Percentiles rank a stretch among this genome's conserved stretches.
These are phyloP conservation scores for Aurifilum marmelostoma DNA, from an alignment of 2,329 filamentous ascomycete genomes.

Conservation along the genomic window DNA sequence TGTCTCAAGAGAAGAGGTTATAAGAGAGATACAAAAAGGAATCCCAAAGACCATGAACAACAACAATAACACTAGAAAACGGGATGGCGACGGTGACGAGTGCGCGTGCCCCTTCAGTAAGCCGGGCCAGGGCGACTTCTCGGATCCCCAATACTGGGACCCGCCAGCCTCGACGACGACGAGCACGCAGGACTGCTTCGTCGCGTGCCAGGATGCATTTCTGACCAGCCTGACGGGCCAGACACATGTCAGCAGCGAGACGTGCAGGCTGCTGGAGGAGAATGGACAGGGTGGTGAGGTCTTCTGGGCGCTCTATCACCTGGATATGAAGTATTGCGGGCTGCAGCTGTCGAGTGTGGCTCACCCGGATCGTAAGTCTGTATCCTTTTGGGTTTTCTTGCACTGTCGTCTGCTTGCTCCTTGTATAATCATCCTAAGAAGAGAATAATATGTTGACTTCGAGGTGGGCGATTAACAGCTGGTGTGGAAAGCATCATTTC, in stretches of 20 bases:
- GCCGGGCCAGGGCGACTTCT: slow-evolving; percentile 9
- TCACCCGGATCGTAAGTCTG: slow-evolving; percentile 51
- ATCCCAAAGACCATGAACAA: slow-evolving; percentile 11
- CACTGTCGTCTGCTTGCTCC: background rate
- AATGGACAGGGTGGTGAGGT: slow-evolving; percentile 11
- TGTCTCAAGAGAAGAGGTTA: background rate
- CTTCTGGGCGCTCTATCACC: slow-evolving; percentile 55
- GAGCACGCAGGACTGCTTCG: slow-evolving; percentile 17
- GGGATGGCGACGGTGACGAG: slow-evolving; percentile 9
- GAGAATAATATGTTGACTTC: slow-evolving; percentile 29
- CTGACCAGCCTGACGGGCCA: slow-evolving; percentile 16
- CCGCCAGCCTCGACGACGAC: slow-evolving; percentile 3
- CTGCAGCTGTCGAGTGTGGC: slow-evolving; percentile 39
- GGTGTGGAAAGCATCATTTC: slow-evolving; percentile 56
- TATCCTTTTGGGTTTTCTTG: background rate
- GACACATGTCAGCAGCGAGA: slow-evolving; percentile 7
- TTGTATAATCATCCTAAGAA: slow-evolving; percentile 13
- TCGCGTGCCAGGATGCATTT: slow-evolving; percentile 16
- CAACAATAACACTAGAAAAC: slow-evolving; percentile 10
- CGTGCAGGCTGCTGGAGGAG: slow-evolving; percentile 20
- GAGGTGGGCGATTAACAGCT: slow-evolving; percentile 40
- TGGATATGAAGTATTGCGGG: slow-evolving; percentile 54
- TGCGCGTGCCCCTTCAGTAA: slow-evolving; percentile 26
- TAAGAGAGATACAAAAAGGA: background rate
- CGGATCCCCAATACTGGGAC: slow-evolving; percentile 2